Conservation (phyloP, 2,329 filamentous ascomycete genomes). For the Xylaria sp. region DNA sequence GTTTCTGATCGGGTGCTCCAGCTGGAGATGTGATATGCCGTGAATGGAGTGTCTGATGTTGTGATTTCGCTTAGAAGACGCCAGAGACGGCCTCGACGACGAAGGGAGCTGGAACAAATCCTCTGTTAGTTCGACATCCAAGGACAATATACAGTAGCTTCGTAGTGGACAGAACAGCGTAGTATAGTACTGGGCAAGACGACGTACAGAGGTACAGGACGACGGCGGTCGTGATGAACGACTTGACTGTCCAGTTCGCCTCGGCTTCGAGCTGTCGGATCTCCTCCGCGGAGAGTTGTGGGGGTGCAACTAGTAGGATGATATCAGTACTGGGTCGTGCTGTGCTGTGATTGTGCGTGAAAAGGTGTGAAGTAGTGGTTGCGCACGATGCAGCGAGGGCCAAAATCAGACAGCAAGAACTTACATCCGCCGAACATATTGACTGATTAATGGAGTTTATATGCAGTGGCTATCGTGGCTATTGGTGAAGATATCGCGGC, state of each 20-base stretch:
- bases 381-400: background rate
- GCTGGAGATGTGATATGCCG: background rate
- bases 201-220: constrained; percentile 81
- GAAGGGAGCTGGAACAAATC: constrained; percentile 63
- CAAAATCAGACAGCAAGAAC: constrained; percentile 14
- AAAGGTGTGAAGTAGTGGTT: constrained; percentile 1
- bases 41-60: background rate
- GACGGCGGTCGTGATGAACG: constrained; percentile 72
- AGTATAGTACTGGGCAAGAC: background rate
- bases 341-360: background rate
- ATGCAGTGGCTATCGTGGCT: background rate
- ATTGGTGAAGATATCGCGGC: background rate
- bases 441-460: background rate
- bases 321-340: constrained; percentile 16
- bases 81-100: constrained; percentile 64
- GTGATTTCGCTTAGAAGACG: constrained; percentile 45
- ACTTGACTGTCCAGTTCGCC: constrained; percentile 74
- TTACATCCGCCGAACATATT: constrained; percentile 48
- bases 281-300: constrained; percentile 76
- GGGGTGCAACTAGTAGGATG: constrained; percentile 56
- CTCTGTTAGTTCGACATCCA: constrained; percentile 12
- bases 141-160: constrained; percentile 1
- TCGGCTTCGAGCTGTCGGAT: constrained; percentile 75
- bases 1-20: background rate
- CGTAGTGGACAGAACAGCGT: background rate